These are phyloP conservation scores for Nasturtium officinale DNA, from an alignment of 345 rosid species.

Conservation along the genomic window DNA sequence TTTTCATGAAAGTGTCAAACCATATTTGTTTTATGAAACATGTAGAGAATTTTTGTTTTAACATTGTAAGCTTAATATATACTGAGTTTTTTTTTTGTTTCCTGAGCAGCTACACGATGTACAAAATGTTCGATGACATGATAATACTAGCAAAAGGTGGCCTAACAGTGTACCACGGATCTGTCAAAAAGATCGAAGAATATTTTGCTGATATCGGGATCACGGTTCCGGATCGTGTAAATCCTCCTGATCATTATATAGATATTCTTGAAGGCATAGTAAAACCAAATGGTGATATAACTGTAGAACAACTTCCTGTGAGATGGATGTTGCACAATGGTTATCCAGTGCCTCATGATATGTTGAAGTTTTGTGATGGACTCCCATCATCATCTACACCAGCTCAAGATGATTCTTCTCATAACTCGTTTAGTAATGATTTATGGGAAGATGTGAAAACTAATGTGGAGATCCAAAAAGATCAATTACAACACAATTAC, in stretches of 20 bases:
- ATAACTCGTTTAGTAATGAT: conserved; percentile 58
- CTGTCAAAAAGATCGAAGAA: conserved; percentile 78
- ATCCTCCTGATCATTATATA: conserved; percentile 88
- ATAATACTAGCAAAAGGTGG: conserved; percentile 93
- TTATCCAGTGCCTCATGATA: conserved; percentile 73
- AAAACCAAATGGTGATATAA: conserved; percentile 57
- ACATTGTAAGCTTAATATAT: background rate
- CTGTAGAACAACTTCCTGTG: conserved; percentile 70
- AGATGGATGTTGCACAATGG: conserved; percentile 94
- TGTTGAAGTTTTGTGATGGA: conserved; percentile 66
- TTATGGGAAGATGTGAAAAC: conserved; percentile 54
- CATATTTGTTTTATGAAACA: background rate
- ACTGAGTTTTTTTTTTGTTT: background rate
- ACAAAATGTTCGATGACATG: conserved; percentile 93
- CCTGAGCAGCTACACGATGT: conserved; percentile 60
- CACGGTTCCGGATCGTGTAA: conserved; percentile 75
- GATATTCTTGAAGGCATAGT: conserved; percentile 82
- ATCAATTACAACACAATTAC: conserved; percentile 49
- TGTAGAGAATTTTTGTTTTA: background rate
- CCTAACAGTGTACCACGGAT: conserved; percentile 73
- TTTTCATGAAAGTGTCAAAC: background rate
- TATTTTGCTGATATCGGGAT: conserved; percentile 77
- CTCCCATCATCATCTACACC: conserved; percentile 41
- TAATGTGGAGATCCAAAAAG: conserved; percentile 48
- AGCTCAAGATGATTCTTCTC: conserved; percentile 31